Percentiles rank a stretch among this genome's conserved stretches.
Conservation (phyloP, 2,329 filamentous ascomycete genomes). For the Tolypocladium tundrense region DNA sequence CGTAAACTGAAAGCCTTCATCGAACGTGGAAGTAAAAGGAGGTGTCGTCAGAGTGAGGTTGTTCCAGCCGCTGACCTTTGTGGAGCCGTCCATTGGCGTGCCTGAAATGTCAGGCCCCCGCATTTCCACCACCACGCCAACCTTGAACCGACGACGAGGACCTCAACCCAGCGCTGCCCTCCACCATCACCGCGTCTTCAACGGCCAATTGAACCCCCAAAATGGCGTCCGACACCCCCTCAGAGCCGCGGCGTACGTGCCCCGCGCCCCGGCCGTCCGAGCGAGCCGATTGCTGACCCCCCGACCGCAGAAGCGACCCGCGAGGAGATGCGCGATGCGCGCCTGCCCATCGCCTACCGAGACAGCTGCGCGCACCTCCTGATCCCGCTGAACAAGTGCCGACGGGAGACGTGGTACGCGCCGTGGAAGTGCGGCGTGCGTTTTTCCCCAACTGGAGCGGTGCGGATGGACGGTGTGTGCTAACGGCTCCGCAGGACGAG, state of each 20-base stretch:
- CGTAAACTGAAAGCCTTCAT: too few species aligned
- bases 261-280: not conserved
- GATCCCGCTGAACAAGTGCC: slow-evolving; percentile 93
- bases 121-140: slow-evolving; percentile 11
- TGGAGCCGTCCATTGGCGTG: slow-evolving; percentile 1
- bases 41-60: not conserved
- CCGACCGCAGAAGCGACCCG: slow-evolving; percentile 57
- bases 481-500: slow-evolving; percentile 57
- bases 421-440: slow-evolving; percentile 97
- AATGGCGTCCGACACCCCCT: slow-evolving; percentile 25
- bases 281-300: not conserved
- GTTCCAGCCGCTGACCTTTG: not conserved
- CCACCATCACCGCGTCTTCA: slow-evolving; percentile 14
- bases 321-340: slow-evolving; percentile 89
- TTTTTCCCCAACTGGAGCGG: slow-evolving; percentile 4
- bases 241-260: slow-evolving; percentile 27
- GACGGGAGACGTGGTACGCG: slow-evolving; percentile 81
- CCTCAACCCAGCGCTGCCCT: slow-evolving; percentile 14
- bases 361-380: slow-evolving; percentile 92
- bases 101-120: slow-evolving; percentile 15
- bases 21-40: not conserved
- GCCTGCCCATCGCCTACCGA: slow-evolving; percentile 80
- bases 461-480: not conserved
- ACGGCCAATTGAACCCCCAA: slow-evolving; percentile 24
- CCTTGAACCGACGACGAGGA: slow-evolving; percentile 16